Evolutionary conservation across 1,284 basidiomycete species (phyloP).

Genomic region (Ustilago crameri): DNA sequence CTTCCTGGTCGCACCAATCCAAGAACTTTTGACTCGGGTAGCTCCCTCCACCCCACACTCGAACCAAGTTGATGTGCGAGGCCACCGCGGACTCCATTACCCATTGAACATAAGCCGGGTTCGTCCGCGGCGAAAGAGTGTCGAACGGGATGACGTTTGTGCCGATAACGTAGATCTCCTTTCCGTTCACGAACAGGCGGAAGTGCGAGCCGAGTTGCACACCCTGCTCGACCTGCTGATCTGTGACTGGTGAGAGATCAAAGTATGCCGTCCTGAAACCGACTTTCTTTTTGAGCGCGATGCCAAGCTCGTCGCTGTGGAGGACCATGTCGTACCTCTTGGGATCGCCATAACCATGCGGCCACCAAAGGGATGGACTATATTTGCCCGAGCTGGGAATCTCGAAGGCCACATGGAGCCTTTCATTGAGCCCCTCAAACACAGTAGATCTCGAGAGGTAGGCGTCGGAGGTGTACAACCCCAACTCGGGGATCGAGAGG

Average conservation of each 20-base stretch:
- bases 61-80: conserved; percentile 51
- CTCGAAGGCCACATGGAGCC: conserved; percentile 32
- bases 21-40: conserved; percentile 71
- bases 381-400: conserved; percentile 23
- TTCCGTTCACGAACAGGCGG: conserved; percentile 48
- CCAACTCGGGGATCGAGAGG: conserved; percentile 24
- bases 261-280: conserved; percentile 58
- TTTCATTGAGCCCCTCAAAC: conserved; percentile 26
- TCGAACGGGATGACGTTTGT: conserved; percentile 52
- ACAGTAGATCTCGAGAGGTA: conserved; percentile 16
- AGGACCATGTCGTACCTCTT: conserved; percentile 44
- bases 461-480: conserved; percentile 14
- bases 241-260: conserved; percentile 41
- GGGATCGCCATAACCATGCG: conserved; percentile 41
- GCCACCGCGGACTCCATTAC: conserved; percentile 32
- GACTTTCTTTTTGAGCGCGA: conserved; percentile 19
- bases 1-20: conserved; percentile 75
- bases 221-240: conserved; percentile 24
- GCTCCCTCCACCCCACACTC: conserved; percentile 60
- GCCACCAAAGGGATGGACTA: conserved; percentile 57
- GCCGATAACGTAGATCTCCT: conserved; percentile 46
- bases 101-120: conserved; percentile 38
- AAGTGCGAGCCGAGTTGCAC: conserved; percentile 48
- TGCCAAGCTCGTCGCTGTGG: conserved; percentile 16
- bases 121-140: conserved; percentile 36